Conservation (phyloP, 2,329 filamentous ascomycete species). For the Cytospora mali region DNA sequence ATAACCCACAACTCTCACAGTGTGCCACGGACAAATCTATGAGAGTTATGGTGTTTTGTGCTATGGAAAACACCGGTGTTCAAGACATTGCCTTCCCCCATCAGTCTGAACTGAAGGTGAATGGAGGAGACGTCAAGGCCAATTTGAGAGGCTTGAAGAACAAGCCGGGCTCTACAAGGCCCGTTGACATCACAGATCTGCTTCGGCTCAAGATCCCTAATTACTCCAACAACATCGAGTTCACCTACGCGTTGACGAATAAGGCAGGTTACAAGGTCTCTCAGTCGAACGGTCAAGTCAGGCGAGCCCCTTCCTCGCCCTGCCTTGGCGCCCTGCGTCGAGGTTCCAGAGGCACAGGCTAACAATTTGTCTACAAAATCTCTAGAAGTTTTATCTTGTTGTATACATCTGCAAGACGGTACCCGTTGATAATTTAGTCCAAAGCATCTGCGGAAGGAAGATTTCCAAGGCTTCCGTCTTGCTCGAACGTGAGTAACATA, state of each 20-base stretch:
- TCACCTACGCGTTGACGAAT: constrained; percentile 89
- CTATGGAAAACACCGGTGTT: constrained; percentile 61
- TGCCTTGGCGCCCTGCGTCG: constrained; percentile 10
- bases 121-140: constrained; percentile 84
- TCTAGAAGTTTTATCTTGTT: constrained; percentile 71
- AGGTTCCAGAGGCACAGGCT: constrained; percentile 6
- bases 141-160: constrained; percentile 95
- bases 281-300: constrained; percentile 28
- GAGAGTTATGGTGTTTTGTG: constrained; percentile 83
- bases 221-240: constrained; percentile 76
- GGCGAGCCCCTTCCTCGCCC: constrained; percentile 24
- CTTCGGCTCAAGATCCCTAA: constrained; percentile 68
- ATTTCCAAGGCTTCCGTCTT: constrained; percentile 83
- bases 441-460: constrained; percentile 65
- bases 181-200: constrained; percentile 83
- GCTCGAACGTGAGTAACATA: constrained; percentile 69
- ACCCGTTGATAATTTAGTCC: constrained; percentile 71
- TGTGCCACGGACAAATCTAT: constrained; percentile 63
- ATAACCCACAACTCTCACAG: constrained; percentile 54
- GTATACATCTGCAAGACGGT: constrained; percentile 76
- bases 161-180: constrained; percentile 90
- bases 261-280: constrained; percentile 58
- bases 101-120: constrained; percentile 90
- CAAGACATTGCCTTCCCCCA: constrained; percentile 89
- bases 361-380: neutral